Conservation (phyloP, 2,329 filamentous ascomycete species). For the Verticillium nubilum region DNA sequence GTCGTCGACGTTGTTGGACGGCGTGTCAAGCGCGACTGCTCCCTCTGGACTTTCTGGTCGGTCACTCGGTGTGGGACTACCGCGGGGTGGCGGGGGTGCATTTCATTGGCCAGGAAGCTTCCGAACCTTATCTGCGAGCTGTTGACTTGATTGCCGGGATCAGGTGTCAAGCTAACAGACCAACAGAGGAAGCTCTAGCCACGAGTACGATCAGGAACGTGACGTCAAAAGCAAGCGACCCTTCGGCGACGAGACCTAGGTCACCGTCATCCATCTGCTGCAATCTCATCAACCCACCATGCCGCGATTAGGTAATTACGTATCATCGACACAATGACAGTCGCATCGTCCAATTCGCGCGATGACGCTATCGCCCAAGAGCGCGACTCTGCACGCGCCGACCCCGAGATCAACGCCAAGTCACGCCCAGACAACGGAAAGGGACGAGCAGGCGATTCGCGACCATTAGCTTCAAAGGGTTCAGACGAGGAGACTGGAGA, state of each 20-base stretch:
- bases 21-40: not conserved
- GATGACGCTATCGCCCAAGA: conserved; percentile 4
- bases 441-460: not conserved
- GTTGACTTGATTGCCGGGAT: too few relatives aligned
- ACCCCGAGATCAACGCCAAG: not conserved
- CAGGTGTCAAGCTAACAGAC: too few relatives aligned
- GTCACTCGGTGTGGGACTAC: not conserved
- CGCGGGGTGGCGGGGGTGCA: not conserved
- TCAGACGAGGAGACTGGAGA: not conserved
- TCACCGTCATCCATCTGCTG: too few relatives aligned
- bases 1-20: not conserved
- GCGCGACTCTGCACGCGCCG: conserved; percentile 15
- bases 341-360: not conserved
- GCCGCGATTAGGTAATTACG: not conserved
- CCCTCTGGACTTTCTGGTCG: not conserved
- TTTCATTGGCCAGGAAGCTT: too few relatives aligned
- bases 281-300: not conserved
- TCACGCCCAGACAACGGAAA: not conserved
- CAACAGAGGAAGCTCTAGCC: not conserved
- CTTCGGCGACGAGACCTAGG: too few relatives aligned
- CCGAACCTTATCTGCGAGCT: too few relatives aligned
- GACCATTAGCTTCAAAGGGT: conserved; percentile 5
- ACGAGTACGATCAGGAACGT: not conserved
- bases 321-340: not conserved
- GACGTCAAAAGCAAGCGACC: conserved; percentile 2